Percentiles rank a stretch among this genome's conserved stretches.
phyloP scores from a whole-genome alignment of 2,329 filamentous ascomycete species.

The Pestalotiopsis sp. region DNA sequence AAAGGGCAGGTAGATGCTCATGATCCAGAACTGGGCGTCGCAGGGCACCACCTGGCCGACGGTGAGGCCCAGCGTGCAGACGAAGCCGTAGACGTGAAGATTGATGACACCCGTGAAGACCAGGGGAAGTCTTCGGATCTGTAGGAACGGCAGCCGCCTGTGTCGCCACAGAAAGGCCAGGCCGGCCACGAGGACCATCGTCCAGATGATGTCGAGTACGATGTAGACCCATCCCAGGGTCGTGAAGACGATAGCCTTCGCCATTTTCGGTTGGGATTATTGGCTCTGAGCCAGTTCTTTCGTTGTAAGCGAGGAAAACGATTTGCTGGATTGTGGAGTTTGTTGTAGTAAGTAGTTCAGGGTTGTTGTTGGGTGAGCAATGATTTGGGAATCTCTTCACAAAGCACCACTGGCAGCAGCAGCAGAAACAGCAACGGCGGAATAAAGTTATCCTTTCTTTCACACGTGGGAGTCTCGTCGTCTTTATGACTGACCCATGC shows the following conservation, averaged over 20 bases:
- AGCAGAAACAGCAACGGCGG: background rate
- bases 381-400: background rate
- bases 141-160: conserved; percentile 28
- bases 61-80: conserved; percentile 27
- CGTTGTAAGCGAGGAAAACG: background rate
- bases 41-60: conserved; percentile 43
- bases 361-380: background rate
- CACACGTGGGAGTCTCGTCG: background rate
- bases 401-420: background rate
- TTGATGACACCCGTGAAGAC: conserved; percentile 27
- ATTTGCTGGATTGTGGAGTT: too few species aligned
- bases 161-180: conserved; percentile 25
- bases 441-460: conserved; percentile 1
- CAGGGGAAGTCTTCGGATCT: conserved; percentile 32
- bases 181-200: conserved; percentile 22
- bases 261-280: background rate
- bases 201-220: conserved; percentile 20
- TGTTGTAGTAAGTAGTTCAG: background rate
- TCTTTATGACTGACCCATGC: background rate
- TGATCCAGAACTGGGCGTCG: conserved; percentile 65
- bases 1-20: conserved; percentile 66
- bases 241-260: conserved; percentile 7
- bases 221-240: conserved; percentile 22
- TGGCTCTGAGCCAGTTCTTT: background rate
- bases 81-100: conserved; percentile 23